These are phyloP conservation scores for Aspergillus tubingensis DNA, from an alignment of 2,329 filamentous ascomycete genomes.

Conservation along the genomic window DNA sequence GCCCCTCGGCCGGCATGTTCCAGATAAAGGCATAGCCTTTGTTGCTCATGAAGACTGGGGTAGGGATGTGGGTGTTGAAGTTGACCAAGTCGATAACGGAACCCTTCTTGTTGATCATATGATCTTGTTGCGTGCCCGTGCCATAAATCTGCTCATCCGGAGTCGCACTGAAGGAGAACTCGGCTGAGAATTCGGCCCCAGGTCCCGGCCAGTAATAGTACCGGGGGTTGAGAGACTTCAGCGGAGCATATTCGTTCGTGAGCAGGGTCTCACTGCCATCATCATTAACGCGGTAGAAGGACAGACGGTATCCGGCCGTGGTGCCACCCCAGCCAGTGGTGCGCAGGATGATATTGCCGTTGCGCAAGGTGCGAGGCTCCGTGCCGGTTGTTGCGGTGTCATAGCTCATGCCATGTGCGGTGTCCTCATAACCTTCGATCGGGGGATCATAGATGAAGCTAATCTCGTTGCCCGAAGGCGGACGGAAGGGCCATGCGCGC, in stretches of 20 bases:
- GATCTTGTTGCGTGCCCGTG: conserved; percentile 67
- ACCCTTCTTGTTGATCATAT: conserved; percentile 61
- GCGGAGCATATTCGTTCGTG: conserved; percentile 37
- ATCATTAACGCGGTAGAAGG: conserved; percentile 38
- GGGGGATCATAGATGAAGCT: conserved; percentile 45
- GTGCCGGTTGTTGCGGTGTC: conserved; percentile 37
- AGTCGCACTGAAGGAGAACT: conserved; percentile 40
- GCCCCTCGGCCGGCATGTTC: conserved; percentile 64
- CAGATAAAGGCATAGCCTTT: conserved; percentile 63
- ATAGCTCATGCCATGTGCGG: conserved; percentile 35
- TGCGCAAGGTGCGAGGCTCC: conserved; percentile 32
- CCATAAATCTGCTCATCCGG: conserved; percentile 60
- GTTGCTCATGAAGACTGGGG: conserved; percentile 61
- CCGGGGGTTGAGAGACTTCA: conserved; percentile 39
- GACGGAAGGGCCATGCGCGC: conserved; percentile 42
- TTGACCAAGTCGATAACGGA: conserved; percentile 63
- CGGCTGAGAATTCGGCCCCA: conserved; percentile 38
- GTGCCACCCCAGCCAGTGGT: conserved; percentile 36
- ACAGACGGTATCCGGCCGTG: conserved; percentile 35
- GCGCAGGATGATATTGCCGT: conserved; percentile 40
- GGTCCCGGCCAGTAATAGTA: conserved; percentile 39
- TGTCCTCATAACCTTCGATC: conserved; percentile 39
- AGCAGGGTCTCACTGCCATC: conserved; percentile 39
- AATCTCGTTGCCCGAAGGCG: conserved; percentile 38
- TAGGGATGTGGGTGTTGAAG: conserved; percentile 64